phyloP scores from a whole-genome alignment of 106 monocot species.

The Allium fistulosum region DNA sequence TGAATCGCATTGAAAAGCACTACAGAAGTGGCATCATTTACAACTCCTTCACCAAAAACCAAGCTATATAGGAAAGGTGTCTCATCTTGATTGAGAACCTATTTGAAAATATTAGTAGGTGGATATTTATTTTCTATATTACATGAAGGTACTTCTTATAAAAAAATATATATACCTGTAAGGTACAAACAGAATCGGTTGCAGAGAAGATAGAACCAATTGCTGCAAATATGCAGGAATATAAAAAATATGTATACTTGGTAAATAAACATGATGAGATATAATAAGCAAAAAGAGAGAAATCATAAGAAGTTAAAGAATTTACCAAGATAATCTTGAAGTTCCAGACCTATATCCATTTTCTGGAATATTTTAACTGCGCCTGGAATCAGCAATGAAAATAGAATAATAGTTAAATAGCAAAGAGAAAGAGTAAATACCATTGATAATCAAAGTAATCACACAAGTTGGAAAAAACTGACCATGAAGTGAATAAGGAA shows the following conservation, averaged over 20 bases:
- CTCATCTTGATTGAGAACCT: slow-evolving; percentile 99
- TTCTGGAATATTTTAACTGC: slow-evolving; percentile 52
- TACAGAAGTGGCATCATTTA: slow-evolving; percentile 97
- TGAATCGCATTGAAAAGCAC: slow-evolving; percentile 97
- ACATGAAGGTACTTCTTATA: not conserved
- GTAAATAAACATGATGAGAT: not conserved
- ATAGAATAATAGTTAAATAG: slow-evolving; percentile 4
- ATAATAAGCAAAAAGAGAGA: not conserved
- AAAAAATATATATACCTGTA: slow-evolving; percentile 51
- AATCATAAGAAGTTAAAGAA: slow-evolving; percentile 1
- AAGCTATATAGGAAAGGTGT: slow-evolving; percentile 91
- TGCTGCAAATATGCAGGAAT: slow-evolving; percentile 44
- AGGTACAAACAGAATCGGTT: slow-evolving; percentile 97
- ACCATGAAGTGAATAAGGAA: too few species aligned
- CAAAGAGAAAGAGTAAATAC: too few species aligned
- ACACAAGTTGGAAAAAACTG: too few species aligned
- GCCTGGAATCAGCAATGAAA: slow-evolving; percentile 37
- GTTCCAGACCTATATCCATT: slow-evolving; percentile 65
- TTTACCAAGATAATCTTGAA: slow-evolving; percentile 88
- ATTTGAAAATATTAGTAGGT: slow-evolving; percentile 3
- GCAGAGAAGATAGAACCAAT: slow-evolving; percentile 96
- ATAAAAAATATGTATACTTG: not conserved
- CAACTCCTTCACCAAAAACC: slow-evolving; percentile 98
- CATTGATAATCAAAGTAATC: too few species aligned
- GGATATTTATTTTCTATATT: not conserved